Evolutionary conservation across 805 yeast genomes (phyloP).

Genomic region (Hanseniaspora thailandica): DNA sequence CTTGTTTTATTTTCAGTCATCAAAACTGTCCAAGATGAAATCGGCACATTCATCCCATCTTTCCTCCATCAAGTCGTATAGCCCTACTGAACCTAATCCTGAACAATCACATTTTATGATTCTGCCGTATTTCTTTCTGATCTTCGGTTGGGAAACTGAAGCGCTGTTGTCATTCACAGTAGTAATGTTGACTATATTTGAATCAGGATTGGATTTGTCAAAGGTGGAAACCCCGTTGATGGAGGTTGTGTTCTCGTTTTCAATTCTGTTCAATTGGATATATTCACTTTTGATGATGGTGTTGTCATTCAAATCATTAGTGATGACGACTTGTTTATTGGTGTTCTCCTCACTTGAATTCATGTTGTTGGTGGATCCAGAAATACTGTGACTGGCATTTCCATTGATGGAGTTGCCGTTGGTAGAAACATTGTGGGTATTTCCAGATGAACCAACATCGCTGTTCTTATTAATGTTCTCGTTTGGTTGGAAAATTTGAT

Average conservation of each 20-base stretch:
- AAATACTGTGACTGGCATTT: neutral
- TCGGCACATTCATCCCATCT: slow-evolving; percentile 77
- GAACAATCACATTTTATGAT: slow-evolving; percentile 50
- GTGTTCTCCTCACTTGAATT: neutral
- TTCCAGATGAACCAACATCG: neutral
- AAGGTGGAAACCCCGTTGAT: slow-evolving; percentile 11
- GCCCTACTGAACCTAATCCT: slow-evolving; percentile 42
- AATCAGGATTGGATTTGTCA: neutral
- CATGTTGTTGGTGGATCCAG: neutral
- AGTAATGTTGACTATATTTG: neutral
- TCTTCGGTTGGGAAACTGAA: slow-evolving; percentile 31
- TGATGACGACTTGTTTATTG: neutral
- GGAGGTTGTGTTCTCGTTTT: neutral
- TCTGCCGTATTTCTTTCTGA: slow-evolving; percentile 84
- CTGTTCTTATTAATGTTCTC: slow-evolving; percentile 2
- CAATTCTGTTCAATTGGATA: slow-evolving; percentile 2
- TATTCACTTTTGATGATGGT: slow-evolving; percentile 3
- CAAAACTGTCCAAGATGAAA: slow-evolving; percentile 67
- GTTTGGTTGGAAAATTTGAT: slow-evolving; percentile 6
- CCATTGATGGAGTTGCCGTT: neutral
- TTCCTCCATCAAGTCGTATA: slow-evolving; percentile 67
- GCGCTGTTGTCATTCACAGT: neutral
- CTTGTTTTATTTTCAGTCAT: slow-evolving; percentile 36
- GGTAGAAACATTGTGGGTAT: neutral
- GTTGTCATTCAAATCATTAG: neutral